Evolutionary conservation across 768 basidiomycete species (phyloP).

Genomic region (Lactarius evosmus): DNA sequence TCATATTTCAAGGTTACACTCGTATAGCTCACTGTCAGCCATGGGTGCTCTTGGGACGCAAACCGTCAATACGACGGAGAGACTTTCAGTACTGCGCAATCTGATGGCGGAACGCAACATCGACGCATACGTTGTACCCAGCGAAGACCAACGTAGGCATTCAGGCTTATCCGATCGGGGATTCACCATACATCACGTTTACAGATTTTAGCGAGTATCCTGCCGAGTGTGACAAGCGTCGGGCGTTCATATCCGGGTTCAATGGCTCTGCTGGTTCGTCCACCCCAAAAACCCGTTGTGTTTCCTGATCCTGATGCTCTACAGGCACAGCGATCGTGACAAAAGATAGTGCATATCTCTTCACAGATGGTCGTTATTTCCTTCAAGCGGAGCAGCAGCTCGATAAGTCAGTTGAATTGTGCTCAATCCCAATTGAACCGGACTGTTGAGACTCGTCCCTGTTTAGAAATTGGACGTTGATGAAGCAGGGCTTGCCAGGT

Average conservation of each 20-base stretch:
- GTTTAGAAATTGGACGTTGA: conserved; percentile 82
- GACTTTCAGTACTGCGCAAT: conserved; percentile 61
- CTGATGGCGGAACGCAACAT: conserved; percentile 65
- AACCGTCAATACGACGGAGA: conserved; percentile 59
- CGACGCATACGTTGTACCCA: conserved; percentile 78
- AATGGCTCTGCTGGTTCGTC: conserved; percentile 83
- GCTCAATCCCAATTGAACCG: background rate
- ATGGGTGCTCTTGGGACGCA: conserved; percentile 41
- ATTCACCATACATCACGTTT: conserved; percentile 7
- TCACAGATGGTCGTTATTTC: conserved; percentile 96
- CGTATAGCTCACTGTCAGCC: conserved; percentile 23
- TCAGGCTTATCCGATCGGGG: conserved; percentile 2
- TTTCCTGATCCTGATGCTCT: background rate
- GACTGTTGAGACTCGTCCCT: background rate
- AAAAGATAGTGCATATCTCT: conserved; percentile 66
- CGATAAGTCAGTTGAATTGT: conserved; percentile 55
- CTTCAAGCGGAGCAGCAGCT: conserved; percentile 90
- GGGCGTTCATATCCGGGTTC: conserved; percentile 91
- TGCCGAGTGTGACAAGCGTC: conserved; percentile 76
- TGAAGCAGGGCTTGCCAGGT: conserved; percentile 90
- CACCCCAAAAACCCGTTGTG: background rate
- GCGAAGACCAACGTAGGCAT: conserved; percentile 86
- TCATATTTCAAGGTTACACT: conserved; percentile 7
- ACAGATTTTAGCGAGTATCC: conserved; percentile 87
- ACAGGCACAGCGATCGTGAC: conserved; percentile 78